Evolutionary conservation across 257 asterid genomes (phyloP), one percentile per base, ranked within the genome.

Genomic region (Cordia subcordata): DNA sequence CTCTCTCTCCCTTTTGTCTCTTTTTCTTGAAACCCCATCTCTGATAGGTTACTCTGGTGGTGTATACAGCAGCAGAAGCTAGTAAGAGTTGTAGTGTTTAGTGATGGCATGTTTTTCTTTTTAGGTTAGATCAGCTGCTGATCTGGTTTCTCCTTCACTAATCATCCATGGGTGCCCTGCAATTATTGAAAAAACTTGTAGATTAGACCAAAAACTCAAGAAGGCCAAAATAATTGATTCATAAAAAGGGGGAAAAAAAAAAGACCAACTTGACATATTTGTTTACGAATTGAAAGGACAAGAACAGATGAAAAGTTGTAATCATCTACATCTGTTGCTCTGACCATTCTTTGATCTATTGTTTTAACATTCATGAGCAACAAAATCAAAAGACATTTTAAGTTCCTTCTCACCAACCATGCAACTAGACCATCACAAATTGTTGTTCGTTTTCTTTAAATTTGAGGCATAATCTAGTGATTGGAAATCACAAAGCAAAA

Each of bases 131-230:
- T 74, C 66, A 14, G 55, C 70, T 64, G 49, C 64, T 64, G 77
- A 63, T 67, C 66, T 56, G 55, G 58, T 68, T 53, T 65, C 74
- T 44, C 79, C 82, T 16, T 65, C 72, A 69, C 47, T 69, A 40
- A 68, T 40, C 33, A 76, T 32, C 82, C 82, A 77, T 45, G 82
- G 79, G 39, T 77, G 82, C 55, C 74, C 82, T 77, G 71, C 66
- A 74, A 64, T 68, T 55, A n/a, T 22, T 52, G 13, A 19, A 0
- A 58, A 32, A 17, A 6, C 0, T 0, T 5, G 35, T 20, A 46
- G 60, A 54, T 62, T 17, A 60, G 13, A 62, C 15, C 5, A 13
- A 38, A 10, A 10, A 3, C 10, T 4, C 3, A 42, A 1, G 10
- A 11, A 8, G 11, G 9, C 1, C n/a, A n/a, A 12, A 35, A 42